Base-by-base conservation (phyloP, 2,329 filamentous ascomycete species). In the Diaporthe nobilis region DNA sequence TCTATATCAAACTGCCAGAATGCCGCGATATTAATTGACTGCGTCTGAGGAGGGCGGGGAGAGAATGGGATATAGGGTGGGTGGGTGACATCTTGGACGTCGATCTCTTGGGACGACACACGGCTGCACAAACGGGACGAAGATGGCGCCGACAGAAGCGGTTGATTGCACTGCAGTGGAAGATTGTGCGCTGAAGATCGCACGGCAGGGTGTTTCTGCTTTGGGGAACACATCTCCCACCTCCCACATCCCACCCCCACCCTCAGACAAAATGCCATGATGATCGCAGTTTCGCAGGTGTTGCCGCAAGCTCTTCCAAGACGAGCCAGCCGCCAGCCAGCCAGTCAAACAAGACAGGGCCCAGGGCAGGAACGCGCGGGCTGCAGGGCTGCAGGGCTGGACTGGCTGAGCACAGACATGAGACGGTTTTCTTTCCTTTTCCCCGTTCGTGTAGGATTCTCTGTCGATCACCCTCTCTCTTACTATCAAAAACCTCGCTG, bases 221-320 rank as follows among this genome's bases (percentile, higher is more conserved):
- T 28, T 7, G 31, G 12, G 17, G 44, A 8, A 13, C 20, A 31
- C 8, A 31, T 17, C 17, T 31, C 8, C 28, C 44, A 47, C 44
- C 44, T 47, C 17, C 1, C 37, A 39, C 37, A 9, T 37, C 37
- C 3, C 37, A 20, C 57, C 37, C 51, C 25, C 25, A 55, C 51
- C 25, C 15, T 65, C 60, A 31, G 25, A 68, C 28, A 53, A 37
- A 68, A 68, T 25, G 31, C 31, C 65, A 39, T 28, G 47, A 25
- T n/a, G 65, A 28, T 67, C 34, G 31, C 47, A 53, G 65, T 53
- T 53, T 53, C 47, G 47, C 47, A 68, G 31, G 12, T 68, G 47
- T 53, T 68, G 65, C 65, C 47, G 65, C 65, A 68, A 68, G 65
- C 65, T 68, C 65, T 68, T 68, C 65, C 65, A 39, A 68, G 65